These are phyloP conservation scores for Penicillium cinerascens DNA, from an alignment of 495 filamentous ascomycete species.

Conservation along the genomic window DNA sequence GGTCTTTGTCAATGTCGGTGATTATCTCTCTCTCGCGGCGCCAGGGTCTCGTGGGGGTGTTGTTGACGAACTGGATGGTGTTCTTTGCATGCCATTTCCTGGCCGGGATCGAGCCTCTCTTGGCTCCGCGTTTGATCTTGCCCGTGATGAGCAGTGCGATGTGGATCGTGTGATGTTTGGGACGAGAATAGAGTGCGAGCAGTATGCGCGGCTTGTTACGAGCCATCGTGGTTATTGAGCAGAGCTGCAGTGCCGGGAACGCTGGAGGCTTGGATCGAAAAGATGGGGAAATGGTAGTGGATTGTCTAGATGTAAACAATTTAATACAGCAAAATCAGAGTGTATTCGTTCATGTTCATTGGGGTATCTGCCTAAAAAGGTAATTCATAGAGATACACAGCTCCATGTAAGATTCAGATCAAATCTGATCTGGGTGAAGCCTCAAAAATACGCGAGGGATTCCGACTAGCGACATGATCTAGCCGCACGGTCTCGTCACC, in stretches of 20 bases:
- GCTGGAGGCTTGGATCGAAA: background rate
- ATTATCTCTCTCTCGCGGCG: background rate
- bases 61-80: background rate
- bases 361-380: no score
- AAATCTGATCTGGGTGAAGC: no score
- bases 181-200: conserved; percentile 1
- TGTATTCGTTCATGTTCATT: background rate
- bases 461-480: no score
- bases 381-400: no score
- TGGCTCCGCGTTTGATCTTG: background rate
- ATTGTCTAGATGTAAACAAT: background rate
- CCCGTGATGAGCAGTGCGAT: conserved; percentile 9
- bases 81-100: conserved; percentile 8
- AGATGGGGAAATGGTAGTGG: background rate
- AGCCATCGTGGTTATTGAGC: background rate
- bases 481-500: no score
- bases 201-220: conserved; percentile 14
- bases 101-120: background rate
- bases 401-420: no score
- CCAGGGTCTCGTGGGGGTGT: background rate
- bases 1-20: background rate
- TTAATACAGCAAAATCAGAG: background rate
- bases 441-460: no score
- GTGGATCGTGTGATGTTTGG: conserved; percentile 1
- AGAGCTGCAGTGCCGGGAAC: background rate